A percentile compares a stretch with the other conserved stretches of the same genome.
These are phyloP conservation scores for Mucor lusitanicus DNA, from an alignment of 371 early-diverging fungal genomes.

Conservation along the genomic window DNA sequence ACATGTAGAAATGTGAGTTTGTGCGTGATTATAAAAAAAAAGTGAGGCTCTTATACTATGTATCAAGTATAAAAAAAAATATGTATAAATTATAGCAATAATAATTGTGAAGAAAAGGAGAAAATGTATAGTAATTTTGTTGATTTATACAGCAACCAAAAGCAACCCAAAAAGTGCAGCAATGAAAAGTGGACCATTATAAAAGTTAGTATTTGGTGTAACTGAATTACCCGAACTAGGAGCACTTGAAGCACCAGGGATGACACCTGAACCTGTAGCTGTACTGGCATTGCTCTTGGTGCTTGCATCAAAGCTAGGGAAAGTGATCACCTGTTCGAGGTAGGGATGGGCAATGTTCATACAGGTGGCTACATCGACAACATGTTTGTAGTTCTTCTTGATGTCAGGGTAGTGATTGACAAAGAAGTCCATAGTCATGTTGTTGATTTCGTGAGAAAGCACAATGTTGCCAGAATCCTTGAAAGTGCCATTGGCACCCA, in stretches of 20 bases:
- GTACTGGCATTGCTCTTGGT: conserved; percentile 24
- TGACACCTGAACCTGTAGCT: conserved; percentile 36
- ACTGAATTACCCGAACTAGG: conserved; percentile 9
- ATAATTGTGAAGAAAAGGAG: background rate
- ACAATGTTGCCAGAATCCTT: conserved; percentile 45
- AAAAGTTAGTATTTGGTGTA: conserved; percentile 5
- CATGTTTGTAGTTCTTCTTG: conserved; percentile 49
- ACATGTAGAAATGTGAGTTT: background rate
- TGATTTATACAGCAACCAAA: conserved; percentile 26
- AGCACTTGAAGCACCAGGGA: conserved; percentile 35
- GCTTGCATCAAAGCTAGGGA: conserved; percentile 37
- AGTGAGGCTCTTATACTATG: conserved; percentile 1
- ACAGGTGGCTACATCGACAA: conserved; percentile 54
- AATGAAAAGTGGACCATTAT: conserved; percentile 35
- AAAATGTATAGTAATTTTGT: background rate
- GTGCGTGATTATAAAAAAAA: conserved; percentile 1
- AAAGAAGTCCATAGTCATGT: conserved; percentile 55
- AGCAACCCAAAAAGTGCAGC: conserved; percentile 34
- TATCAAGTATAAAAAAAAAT: conserved; percentile 3
- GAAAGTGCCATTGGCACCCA: conserved; percentile 49
- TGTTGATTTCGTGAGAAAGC: conserved; percentile 56
- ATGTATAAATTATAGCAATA: conserved; percentile 2
- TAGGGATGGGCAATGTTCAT: conserved; percentile 58
- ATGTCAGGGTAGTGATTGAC: conserved; percentile 47
- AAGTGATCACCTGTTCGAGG: conserved; percentile 43